Conservation (phyloP, 495 filamentous ascomycete species). For the Talaromyces wortmannii region DNA sequence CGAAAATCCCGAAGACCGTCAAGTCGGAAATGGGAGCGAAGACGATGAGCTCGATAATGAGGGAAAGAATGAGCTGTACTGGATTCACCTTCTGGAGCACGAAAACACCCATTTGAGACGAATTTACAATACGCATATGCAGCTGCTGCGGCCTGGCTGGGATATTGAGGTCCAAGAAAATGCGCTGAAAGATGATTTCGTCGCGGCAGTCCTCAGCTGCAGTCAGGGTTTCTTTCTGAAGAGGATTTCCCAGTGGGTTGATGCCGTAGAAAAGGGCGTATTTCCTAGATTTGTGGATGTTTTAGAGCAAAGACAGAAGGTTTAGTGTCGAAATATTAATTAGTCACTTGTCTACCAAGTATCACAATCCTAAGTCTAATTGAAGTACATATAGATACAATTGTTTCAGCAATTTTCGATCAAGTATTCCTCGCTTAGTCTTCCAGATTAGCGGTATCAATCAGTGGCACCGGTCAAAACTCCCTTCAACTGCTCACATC, state of each 20-base stretch:
- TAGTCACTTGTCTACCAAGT: no score
- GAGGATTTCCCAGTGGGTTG: background rate
- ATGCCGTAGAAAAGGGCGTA: background rate
- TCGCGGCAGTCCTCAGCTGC: background rate
- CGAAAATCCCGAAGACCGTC: conserved; percentile 19
- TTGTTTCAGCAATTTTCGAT: no score
- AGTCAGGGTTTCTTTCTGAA: background rate
- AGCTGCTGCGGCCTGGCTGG: conserved; percentile 12
- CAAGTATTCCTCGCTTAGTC: no score
- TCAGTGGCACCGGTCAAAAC: no score
- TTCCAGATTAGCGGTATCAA: no score
- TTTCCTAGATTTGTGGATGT: background rate
- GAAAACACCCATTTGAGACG: conserved; percentile 24
- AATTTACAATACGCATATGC: conserved; percentile 24
- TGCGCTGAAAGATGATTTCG: background rate
- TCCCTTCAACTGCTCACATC: no score
- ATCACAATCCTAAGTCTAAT: no score
- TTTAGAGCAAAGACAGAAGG: background rate
- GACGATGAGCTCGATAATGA: conserved; percentile 6
- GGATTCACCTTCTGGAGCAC: conserved; percentile 17
- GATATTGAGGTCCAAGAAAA: conserved; percentile 1
- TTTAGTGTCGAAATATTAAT: background rate
- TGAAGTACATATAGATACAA: no score
- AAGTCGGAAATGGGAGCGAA: conserved; percentile 6
- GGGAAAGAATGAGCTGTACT: conserved; percentile 7